phyloP scores from a whole-genome alignment of 331 rosid species.

The Saraca asoca region DNA sequence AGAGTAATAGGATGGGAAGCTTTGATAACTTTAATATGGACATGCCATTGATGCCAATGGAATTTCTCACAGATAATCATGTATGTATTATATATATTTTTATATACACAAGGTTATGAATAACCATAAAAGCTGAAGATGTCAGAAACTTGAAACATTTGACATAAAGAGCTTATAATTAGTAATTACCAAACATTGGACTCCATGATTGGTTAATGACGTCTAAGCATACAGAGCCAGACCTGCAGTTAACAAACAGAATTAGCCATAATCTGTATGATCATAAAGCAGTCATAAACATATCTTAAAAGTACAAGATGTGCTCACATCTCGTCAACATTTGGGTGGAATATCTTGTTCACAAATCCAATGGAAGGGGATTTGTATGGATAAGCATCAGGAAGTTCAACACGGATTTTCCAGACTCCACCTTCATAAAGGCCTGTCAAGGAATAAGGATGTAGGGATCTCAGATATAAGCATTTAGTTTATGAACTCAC shows the following conservation, averaged over 20 bases:
- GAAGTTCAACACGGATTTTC: constrained; percentile 90
- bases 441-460: constrained; percentile 52
- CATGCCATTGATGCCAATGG: constrained; percentile 2
- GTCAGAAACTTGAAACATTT: not conserved
- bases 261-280: constrained; percentile 36
- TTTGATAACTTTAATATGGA: not conserved
- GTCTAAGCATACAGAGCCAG: constrained; percentile 92
- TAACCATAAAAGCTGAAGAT: constrained; percentile 1
- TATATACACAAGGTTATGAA: not conserved
- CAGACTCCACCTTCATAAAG: constrained; percentile 90
- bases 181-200: constrained; percentile 82
- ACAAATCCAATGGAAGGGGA: constrained; percentile 85
- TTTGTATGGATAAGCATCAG: constrained; percentile 86
- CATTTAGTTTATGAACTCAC: too few relatives aligned
- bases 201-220: constrained; percentile 98
- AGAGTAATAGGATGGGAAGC: not conserved
- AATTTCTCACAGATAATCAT: constrained; percentile 9
- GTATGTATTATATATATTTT: not conserved
- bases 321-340: constrained; percentile 87
- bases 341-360: constrained; percentile 91
- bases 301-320: constrained; percentile 28
- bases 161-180: not conserved
- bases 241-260: constrained; percentile 57
- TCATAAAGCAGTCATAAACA: constrained; percentile 6
- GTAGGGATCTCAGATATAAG: constrained; percentile 3